Base-by-base conservation (phyloP, 2,329 filamentous ascomycete species). In the Aspergillus vadensis region DNA sequence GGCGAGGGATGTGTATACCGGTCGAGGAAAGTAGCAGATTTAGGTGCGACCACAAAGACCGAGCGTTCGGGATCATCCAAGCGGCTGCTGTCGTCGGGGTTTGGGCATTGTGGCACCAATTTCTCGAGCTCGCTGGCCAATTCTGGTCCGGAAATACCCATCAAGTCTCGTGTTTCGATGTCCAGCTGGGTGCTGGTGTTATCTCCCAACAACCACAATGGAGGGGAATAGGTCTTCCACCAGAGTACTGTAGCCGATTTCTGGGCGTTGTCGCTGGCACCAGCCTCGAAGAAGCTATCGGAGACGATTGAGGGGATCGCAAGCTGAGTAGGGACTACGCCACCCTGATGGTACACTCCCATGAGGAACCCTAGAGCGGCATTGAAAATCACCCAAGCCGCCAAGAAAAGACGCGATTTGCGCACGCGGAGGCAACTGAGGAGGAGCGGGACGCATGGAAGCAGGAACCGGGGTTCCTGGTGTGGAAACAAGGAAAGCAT, bases 181-280 rank as follows among this genome's bases (percentile, higher is more conserved):
- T 74, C 63, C 49, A 73, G 65, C 9, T 65, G 66, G 4, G 67
- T 43, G 17, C 67, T 70, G 36, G 68, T 69, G 41, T 73, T 70
- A 5, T 74, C 71, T 19, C 81, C 82, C 5, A 83, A 72, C 14
- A 84, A 70, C 80, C 82, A 84, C 8, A 76, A 74, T 3, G 82
- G 82, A 2, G 82, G 82, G 8, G 80, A 80, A 65, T 84, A 84
- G 3, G 82, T 83, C 63, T 83, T 83, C 82, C 82, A 84, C 81
- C 81, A 84, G 59, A 83, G 75, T 15, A 82, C 78, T 5, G 77
- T 77, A 8, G 72, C 74, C 9, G 69, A 69, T 47, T 58, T 43
- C 14, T 57, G 51, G 19, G 61, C 55, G n/a, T 61, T 50, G 0
- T 61, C 44, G 9, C 58, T 30, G 15, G 27, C 55, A 55, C 6